These are phyloP conservation scores for Trebouxiophyceae sp. DNA, from an alignment of 163 green algal genomes.

Conservation along the genomic window DNA sequence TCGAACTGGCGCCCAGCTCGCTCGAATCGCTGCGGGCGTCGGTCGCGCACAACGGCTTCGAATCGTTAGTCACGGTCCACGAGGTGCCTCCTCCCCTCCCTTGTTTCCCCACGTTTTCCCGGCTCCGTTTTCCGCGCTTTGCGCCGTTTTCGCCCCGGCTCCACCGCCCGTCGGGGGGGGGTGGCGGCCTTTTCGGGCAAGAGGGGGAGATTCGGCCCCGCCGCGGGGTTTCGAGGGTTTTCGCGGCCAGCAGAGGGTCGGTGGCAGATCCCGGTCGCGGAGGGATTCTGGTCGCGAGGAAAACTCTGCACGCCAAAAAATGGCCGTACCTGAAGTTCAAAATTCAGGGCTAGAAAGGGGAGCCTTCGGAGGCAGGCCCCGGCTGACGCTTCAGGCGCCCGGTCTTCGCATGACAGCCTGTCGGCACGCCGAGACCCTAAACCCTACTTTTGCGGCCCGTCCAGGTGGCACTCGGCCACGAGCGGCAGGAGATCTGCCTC, in stretches of 20 bases:
- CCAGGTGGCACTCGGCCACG: constrained; percentile 25
- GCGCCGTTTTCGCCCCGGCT: no score
- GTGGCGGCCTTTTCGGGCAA: no score
- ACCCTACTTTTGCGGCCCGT: neutral
- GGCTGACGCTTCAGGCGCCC: neutral
- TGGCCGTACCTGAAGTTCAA: neutral
- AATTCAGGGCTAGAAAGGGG: no score
- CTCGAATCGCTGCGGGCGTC: constrained; percentile 49
- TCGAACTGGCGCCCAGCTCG: constrained; percentile 51
- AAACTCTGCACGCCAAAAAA: no score
- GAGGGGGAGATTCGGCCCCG: no score
- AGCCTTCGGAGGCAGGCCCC: neutral
- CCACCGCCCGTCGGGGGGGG: no score
- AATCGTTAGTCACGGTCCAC: constrained; percentile 45
- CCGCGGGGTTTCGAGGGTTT: no score
- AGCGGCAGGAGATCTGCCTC: constrained; percentile 30
- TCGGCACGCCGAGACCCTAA: neutral
- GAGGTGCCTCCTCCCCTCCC: constrained; percentile 7
- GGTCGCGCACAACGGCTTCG: constrained; percentile 68
- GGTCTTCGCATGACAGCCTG: neutral
- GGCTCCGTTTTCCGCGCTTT: neutral
- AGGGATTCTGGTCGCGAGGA: no score
- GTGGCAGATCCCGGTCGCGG: neutral
- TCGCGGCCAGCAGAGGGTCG: neutral
- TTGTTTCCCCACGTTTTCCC: neutral